A percentile compares a stretch with the other conserved stretches of the same genome.
Conservation (phyloP, 2,329 filamentous ascomycete species). For the Alternaria rosae region DNA sequence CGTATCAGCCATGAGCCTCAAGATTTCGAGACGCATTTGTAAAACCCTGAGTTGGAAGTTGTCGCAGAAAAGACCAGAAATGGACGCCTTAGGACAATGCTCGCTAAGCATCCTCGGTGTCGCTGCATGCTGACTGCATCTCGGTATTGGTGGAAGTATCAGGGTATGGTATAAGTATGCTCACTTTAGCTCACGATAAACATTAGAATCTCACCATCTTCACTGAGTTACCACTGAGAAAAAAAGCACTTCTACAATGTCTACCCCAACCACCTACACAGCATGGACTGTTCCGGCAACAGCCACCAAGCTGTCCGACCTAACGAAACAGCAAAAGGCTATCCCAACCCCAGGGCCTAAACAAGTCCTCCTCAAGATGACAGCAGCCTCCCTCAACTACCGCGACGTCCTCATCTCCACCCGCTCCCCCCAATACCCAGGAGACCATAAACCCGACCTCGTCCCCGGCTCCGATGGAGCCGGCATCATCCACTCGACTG, state of each 20-base stretch:
- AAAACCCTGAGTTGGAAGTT: neutral
- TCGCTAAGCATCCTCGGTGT: neutral
- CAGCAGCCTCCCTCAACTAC: slow-evolving; percentile 35
- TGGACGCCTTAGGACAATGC: neutral
- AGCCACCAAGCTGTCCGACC: slow-evolving; percentile 1
- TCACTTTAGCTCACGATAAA: neutral
- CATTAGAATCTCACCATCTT: neutral
- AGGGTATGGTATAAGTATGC: neutral
- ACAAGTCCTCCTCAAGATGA: slow-evolving; percentile 29
- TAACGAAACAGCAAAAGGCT: neutral
- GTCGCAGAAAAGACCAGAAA: neutral
- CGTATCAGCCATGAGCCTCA: neutral
- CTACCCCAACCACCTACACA: neutral
- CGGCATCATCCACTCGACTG: slow-evolving; percentile 33
- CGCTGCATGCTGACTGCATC: neutral
- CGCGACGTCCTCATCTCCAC: slow-evolving; percentile 26
- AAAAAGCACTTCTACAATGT: neutral
- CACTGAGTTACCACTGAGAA: neutral
- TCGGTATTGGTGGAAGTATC: neutral
- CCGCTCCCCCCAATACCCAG: slow-evolving; percentile 23
- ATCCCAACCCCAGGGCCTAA: slow-evolving; percentile 8
- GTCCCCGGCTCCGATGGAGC: slow-evolving; percentile 31
- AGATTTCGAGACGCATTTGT: neutral
- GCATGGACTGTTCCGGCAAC: slow-evolving; percentile 13
- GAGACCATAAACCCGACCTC: slow-evolving; percentile 18